Percentiles rank a stretch among this genome's conserved stretches.
phyloP scores from a whole-genome alignment of 495 filamentous ascomycete species.

The Sordaria brevicollis region DNA sequence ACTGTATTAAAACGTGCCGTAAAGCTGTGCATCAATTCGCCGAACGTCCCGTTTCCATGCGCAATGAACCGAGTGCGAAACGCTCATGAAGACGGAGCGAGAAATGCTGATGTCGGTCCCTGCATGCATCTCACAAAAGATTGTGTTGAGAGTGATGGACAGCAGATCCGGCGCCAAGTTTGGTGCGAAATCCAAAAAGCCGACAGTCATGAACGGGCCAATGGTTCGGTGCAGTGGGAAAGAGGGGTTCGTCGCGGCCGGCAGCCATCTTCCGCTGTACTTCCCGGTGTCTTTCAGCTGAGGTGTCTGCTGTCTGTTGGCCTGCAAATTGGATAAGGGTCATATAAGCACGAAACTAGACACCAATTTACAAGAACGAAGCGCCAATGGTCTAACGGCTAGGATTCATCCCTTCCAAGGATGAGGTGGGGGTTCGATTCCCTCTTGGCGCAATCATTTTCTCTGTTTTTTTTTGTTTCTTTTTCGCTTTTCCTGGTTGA shows the following conservation, averaged over 20 bases:
- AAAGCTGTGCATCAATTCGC: no score
- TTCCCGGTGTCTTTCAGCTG: no score
- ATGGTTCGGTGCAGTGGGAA: no score
- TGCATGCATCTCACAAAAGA: background rate
- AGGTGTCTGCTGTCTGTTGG: no score
- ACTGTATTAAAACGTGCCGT: no score
- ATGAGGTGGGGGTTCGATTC: background rate
- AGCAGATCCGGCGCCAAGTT: background rate
- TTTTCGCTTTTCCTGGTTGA: background rate
- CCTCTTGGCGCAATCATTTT: background rate
- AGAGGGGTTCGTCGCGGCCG: no score
- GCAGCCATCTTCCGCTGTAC: no score
- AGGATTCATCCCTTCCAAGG: background rate
- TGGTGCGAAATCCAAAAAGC: no score
- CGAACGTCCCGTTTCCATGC: no score
- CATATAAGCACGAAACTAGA: accelerated
- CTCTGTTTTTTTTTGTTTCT: background rate
- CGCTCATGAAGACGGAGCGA: no score
- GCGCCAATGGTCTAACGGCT: background rate
- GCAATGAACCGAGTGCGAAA: no score
- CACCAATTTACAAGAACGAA: background rate
- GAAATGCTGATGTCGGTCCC: background rate
- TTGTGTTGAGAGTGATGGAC: background rate
- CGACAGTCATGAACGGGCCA: no score
- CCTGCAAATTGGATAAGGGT: background rate